Conservation (phyloP, 2,329 filamentous ascomycete genomes). For the Aulographum hederae region DNA sequence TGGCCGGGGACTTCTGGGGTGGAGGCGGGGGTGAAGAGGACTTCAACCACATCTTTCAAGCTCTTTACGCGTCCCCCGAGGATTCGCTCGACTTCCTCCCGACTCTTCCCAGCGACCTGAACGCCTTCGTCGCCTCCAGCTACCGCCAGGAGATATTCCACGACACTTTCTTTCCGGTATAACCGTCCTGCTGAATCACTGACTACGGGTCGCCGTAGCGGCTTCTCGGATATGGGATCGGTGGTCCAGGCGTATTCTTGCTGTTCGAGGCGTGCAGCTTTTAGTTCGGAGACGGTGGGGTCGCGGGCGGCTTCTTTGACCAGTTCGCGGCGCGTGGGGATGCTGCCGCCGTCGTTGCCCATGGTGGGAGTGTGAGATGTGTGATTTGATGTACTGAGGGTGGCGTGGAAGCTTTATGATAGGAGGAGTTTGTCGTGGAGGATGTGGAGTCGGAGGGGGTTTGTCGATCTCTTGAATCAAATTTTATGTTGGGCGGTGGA, state of each 20-base stretch:
- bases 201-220: conserved; percentile 57
- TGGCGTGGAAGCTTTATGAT: no score
- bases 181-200: conserved; percentile 70
- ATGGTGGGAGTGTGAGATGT: conserved; percentile 30
- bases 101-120: conserved; percentile 12
- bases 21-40: no score
- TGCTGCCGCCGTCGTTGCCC: conserved; percentile 95
- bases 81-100: conserved; percentile 34
- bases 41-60: conserved; percentile 69
- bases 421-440: no score
- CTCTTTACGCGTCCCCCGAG: conserved; percentile 51
- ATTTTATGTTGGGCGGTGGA: no score
- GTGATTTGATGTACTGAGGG: no score
- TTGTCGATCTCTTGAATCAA: no score
- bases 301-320: conserved; percentile 81
- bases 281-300: conserved; percentile 69
- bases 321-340: conserved; percentile 86
- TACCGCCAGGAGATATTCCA: conserved; percentile 45
- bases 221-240: conserved; percentile 69
- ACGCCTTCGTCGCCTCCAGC: conserved; percentile 29
- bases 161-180: conserved; percentile 86
- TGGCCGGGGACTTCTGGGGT: no score
- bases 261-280: conserved; percentile 72
- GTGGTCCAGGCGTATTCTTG: conserved; percentile 74
- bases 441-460: no score